A percentile compares a stretch with the other conserved stretches of the same genome.
Conservation (phyloP, 2,329 filamentous ascomycete species). For the Aspergillus costaricaensis region DNA sequence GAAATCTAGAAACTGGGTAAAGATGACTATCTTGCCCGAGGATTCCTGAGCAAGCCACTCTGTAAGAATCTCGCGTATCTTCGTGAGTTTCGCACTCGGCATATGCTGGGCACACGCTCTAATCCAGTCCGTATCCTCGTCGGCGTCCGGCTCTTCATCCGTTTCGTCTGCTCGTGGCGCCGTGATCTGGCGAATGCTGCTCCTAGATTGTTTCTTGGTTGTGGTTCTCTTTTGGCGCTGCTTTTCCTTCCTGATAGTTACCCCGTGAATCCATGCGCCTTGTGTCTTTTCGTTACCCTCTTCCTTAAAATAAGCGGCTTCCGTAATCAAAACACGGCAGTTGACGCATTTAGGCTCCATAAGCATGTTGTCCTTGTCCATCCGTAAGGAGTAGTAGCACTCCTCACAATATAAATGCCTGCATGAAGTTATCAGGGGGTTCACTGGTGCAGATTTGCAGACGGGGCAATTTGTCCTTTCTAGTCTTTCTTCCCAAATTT, state of each 20-base stretch:
- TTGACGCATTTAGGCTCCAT: constrained; percentile 27
- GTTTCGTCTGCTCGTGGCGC: neutral
- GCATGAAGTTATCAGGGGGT: constrained; percentile 53
- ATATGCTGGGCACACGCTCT: constrained; percentile 25
- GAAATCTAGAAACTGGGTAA: constrained; percentile 60
- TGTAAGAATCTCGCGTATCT: constrained; percentile 37
- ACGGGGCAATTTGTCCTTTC: constrained; percentile 42
- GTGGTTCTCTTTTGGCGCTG: neutral
- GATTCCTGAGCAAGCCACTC: constrained; percentile 48
- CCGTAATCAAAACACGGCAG: constrained; percentile 17
- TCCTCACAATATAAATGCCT: constrained; percentile 57
- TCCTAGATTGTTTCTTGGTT: neutral
- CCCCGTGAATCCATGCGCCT: neutral
- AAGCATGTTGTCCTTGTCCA: constrained; percentile 23
- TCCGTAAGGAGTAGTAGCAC: constrained; percentile 42
- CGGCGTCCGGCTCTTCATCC: neutral
- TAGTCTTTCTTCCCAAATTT: constrained; percentile 38
- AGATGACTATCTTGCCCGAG: constrained; percentile 60
- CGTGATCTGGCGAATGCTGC: neutral
- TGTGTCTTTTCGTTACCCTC: neutral
- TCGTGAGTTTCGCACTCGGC: constrained; percentile 44
- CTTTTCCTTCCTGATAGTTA: neutral
- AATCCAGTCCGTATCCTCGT: constrained; percentile 32
- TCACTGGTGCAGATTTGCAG: constrained; percentile 45
- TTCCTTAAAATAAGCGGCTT: constrained; percentile 17